Evolutionary conservation across 176 grass and related monocot species (phyloP), one percentile per base, ranked within the genome.

Genomic region (Saccharum spontaneum): DNA sequence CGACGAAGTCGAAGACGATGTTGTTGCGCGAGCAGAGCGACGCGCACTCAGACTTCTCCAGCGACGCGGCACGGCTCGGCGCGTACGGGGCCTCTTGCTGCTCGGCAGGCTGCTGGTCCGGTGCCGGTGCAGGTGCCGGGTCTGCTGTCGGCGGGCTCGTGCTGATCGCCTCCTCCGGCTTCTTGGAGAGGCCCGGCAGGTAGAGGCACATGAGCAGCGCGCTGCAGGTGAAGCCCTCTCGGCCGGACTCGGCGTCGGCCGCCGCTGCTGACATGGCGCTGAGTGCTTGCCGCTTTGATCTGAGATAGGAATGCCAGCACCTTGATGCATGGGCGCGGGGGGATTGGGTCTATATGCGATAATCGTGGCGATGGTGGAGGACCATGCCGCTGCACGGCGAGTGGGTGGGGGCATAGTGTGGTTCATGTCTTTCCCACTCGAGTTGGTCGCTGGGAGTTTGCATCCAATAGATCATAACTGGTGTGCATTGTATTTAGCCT

Each of bases 1-100:
- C 78, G 31, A 77, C 43, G 73, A 90, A 77, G 72, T 90, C 83
- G 83, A 86, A 86, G 54, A 66, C 72, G 44, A 86, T 90, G 88
- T 82, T 86, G 78, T 55, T 86, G 72, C 88, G 65, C 24, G 88
- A 90, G 71, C 40, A 81, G 83, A 77, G 72, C 65, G 88, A 71
- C 71, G 70, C 75, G 88, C 43, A 37, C 65, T 86, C 83, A 24
- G 70, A 48, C 55, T 86, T 90, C 34, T 86, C 83, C 17, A 66
- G 22, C 18, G 88, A 82, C 23, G 65, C 73, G 1, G 33, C 66
- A 11, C 83, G 83, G 71, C 9, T 24, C 31, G 52, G 49, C 49
- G 22, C 50, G 7, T 34, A 5, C 22, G 76, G 57, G 2, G 37
- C 15, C 28, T 38, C 82, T 24, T 65, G 26, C 4, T 77, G 64